These are phyloP conservation scores for Curvularia spicifera DNA, from an alignment of 2,329 filamentous ascomycete species.

Conservation along the genomic window DNA sequence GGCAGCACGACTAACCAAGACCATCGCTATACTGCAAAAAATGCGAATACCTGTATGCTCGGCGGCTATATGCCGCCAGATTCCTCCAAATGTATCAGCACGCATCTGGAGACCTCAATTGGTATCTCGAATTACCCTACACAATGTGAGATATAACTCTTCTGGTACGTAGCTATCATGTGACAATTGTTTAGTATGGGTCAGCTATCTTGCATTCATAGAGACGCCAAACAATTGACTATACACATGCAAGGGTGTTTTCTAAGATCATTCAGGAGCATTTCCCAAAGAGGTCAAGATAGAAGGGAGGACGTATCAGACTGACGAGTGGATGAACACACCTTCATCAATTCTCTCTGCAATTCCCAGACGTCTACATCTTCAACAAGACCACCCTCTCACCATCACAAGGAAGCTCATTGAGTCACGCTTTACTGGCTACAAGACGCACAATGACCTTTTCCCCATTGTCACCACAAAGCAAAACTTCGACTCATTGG, in stretches of 20 bases:
- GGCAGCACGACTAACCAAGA: constrained; percentile 20
- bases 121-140: constrained; percentile 23
- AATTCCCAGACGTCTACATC: constrained; percentile 79
- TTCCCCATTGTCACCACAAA: constrained; percentile 82
- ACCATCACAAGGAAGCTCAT: constrained; percentile 91
- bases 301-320: constrained; percentile 67
- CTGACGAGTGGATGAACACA: constrained; percentile 86
- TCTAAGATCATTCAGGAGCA: constrained; percentile 29
- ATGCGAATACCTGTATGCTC: constrained; percentile 37
- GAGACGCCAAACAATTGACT: background rate
- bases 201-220: background rate
- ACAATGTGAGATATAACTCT: constrained; percentile 37
- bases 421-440: constrained; percentile 83
- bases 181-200: constrained; percentile 23
- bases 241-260: background rate
- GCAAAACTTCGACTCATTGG: constrained; percentile 97
- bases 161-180: constrained; percentile 45
- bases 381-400: constrained; percentile 88
- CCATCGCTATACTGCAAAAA: constrained; percentile 17
- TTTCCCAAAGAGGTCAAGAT: constrained; percentile 58
- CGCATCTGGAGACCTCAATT: constrained; percentile 17
- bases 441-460: constrained; percentile 77
- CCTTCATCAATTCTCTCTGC: constrained; percentile 76
- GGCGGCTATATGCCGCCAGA: constrained; percentile 33
- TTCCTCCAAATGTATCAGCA: constrained; percentile 10